phyloP scores from a whole-genome alignment of 2,329 filamentous ascomycete genomes.

The Arthrobotrys musiformis region DNA sequence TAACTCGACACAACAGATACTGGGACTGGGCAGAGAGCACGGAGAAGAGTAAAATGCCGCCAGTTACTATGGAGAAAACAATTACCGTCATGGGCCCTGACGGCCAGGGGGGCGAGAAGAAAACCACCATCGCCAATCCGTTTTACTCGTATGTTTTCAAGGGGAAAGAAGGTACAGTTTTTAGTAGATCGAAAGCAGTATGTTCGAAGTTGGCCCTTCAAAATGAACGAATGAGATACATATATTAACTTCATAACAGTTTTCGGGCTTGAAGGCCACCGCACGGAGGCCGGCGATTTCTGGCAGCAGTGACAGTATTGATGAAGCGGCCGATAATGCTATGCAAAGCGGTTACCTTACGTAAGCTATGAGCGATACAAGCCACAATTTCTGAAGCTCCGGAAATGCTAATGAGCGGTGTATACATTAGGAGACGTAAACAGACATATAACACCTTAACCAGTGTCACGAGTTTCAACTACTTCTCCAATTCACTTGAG shows the following conservation, averaged over 20 bases:
- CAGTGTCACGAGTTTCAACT: slow-evolving; percentile 51
- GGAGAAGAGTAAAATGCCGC: slow-evolving; percentile 51
- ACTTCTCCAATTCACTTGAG: slow-evolving; percentile 57
- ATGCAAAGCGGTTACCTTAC: slow-evolving; percentile 56
- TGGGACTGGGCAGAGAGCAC: slow-evolving; percentile 58
- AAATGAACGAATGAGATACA: neutral
- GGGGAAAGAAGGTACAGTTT: slow-evolving; percentile 25
- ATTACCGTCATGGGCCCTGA: slow-evolving; percentile 51
- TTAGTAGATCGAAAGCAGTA: slow-evolving; percentile 4
- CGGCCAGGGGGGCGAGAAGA: neutral
- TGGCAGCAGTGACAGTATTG: neutral
- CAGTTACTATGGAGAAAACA: slow-evolving; percentile 11
- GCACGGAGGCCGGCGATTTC: slow-evolving; percentile 1
- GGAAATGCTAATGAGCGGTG: neutral
- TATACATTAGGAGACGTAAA: slow-evolving; percentile 46
- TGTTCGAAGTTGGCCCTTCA: slow-evolving; percentile 22
- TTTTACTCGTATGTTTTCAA: slow-evolving; percentile 22
- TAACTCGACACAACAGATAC: slow-evolving; percentile 45
- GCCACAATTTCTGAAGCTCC: neutral
- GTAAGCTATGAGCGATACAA: neutral
- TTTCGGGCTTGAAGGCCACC: neutral
- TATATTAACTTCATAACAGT: neutral
- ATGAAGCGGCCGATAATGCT: slow-evolving; percentile 46
- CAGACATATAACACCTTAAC: slow-evolving; percentile 57
- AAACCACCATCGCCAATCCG: slow-evolving; percentile 40